Evolutionary conservation across 2,329 filamentous ascomycete species (phyloP), one percentile per base, ranked within the genome.

Genomic region (Purpureocillium takamizusanense): DNA sequence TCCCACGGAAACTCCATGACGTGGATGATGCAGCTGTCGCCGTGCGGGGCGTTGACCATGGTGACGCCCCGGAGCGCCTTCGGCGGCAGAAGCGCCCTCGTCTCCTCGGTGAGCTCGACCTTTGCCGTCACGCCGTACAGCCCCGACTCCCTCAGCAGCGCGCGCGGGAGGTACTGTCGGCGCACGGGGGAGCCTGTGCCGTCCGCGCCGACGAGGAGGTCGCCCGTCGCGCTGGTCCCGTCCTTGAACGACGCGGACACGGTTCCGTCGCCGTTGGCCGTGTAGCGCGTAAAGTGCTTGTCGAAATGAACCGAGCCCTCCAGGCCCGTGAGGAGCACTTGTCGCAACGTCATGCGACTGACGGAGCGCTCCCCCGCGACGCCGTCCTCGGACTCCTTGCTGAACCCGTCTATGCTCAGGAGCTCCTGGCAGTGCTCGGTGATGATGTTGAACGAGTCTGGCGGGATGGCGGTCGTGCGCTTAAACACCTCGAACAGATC

Each of bases 201-300:
- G 25, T 49, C 46, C 4, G 46, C 45, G 6, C 45, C 46, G 9
- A 49, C 42, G 5, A 49, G 41, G 11, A 47, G 37, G 27, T 36
- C 35, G 11, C 41, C 43, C 1, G 27, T 27, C 10, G 21, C 46
- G 3, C 12, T 17, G 14, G 39, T 41, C 7, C 45, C 46, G 29
- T 49, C 46, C 4, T 33, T 32, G 27, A 49, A 49, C 11, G 15
- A 30, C 4, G 42, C 44, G 7, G 37, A 42, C 7, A 49, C 42
- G 2, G 39, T 42, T 9, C 38, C 42, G 23, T 47, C 41, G 7
- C 39, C 10, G 29, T 42, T 42, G 4, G 12, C 21, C 8, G 16
- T 28, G 36, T 47, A 47, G 14, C 35, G 35, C 17, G 33, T 36
- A 30, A 46, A 43, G 14, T 38, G 38, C 35, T 42, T 43, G 32